phyloP scores from a whole-genome alignment of 2,329 filamentous ascomycete species.

The Apiospora sp. region DNA sequence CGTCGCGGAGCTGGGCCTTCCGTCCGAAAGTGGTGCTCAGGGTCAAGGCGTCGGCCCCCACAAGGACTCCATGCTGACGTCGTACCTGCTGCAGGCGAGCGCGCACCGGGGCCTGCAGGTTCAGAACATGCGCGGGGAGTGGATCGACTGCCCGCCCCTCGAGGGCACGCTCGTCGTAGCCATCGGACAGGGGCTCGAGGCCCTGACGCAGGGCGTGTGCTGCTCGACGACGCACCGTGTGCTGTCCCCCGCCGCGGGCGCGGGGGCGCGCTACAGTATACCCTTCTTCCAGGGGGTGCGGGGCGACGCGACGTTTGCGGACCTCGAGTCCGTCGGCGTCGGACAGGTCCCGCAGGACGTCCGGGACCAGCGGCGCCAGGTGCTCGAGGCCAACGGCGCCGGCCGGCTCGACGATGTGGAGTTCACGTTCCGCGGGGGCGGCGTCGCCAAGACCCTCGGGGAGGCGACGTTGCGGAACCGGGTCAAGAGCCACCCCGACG shows the following conservation, averaged over 20 bases:
- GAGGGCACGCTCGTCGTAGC: constrained; percentile 83
- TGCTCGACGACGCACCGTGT: constrained; percentile 85
- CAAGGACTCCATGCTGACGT: constrained; percentile 85
- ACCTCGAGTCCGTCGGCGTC: constrained; percentile 70
- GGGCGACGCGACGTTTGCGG: constrained; percentile 80
- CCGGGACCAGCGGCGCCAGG: constrained; percentile 64
- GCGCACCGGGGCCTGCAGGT: constrained; percentile 81
- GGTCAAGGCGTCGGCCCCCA: constrained; percentile 77
- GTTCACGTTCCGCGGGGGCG: constrained; percentile 81
- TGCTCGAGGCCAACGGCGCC: constrained; percentile 64
- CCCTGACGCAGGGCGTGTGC: constrained; percentile 83
- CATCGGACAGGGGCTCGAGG: constrained; percentile 87
- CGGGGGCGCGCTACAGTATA: constrained; percentile 78
- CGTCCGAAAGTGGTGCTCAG: constrained; percentile 32
- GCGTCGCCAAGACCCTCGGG: constrained; percentile 72
- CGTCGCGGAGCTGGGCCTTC: constrained; percentile 61
- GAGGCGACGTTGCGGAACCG: constrained; percentile 87
- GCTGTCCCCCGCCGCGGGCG: constrained; percentile 73
- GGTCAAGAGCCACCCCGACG: constrained; percentile 87
- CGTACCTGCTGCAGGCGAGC: constrained; percentile 82
- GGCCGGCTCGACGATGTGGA: constrained; percentile 77
- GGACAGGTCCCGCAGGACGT: constrained; percentile 68
- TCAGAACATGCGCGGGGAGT: constrained; percentile 78
- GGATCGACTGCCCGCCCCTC: constrained; percentile 84
- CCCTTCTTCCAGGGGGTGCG: constrained; percentile 91